Conservation (phyloP, 371 early-diverging fungal genomes). For the Nematocida sp. region DNA sequence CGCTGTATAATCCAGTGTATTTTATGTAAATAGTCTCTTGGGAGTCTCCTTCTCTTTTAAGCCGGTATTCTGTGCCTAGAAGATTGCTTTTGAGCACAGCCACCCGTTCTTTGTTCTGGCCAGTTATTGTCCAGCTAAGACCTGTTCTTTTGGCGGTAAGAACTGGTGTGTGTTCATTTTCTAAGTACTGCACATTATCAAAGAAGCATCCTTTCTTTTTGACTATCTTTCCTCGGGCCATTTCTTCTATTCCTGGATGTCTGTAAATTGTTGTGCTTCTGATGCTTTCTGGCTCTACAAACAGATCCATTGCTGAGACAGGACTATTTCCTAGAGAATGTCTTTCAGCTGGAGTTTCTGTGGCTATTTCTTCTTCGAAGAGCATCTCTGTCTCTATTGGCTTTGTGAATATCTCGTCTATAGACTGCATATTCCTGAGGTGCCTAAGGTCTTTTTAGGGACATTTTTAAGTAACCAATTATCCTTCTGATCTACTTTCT, state of each 20-base stretch:
- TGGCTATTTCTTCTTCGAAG: not conserved
- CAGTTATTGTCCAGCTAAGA: conserved; percentile 28
- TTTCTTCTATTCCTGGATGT: not conserved
- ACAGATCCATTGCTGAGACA: not conserved
- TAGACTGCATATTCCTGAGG: not conserved
- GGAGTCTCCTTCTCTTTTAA: not conserved
- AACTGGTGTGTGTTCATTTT: not conserved
- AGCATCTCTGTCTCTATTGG: not conserved
- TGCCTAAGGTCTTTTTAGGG: too few species aligned
- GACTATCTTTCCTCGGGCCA: not conserved
- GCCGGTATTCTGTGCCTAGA: conserved; percentile 28
- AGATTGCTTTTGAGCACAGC: conserved; percentile 26
- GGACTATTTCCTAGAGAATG: not conserved
- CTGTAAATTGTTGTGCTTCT: not conserved
- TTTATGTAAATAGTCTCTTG: conserved; percentile 36
- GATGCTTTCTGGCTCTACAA: not conserved
- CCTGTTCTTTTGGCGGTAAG: not conserved
- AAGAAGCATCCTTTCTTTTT: conserved; percentile 20
- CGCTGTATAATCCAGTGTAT: conserved; percentile 21
- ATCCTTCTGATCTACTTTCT: too few species aligned
- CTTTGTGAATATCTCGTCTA: not conserved
- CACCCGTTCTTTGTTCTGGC: not conserved
- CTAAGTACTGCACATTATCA: not conserved
- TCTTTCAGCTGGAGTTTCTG: not conserved
- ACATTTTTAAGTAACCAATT: too few species aligned